These are phyloP conservation scores for Mucor mucedo DNA, from an alignment of 371 early-diverging fungal genomes.

Conservation along the genomic window DNA sequence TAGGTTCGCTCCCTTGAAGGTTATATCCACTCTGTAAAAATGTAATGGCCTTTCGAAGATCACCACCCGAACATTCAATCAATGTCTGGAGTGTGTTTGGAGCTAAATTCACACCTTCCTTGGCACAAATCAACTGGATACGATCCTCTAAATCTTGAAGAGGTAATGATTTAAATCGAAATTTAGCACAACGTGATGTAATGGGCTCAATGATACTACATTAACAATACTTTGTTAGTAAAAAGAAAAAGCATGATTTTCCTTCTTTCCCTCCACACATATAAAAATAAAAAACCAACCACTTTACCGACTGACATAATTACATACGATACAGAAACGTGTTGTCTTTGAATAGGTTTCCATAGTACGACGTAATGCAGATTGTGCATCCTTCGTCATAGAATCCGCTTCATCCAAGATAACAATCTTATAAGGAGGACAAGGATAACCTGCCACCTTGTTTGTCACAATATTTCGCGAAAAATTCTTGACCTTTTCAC, in stretches of 20 bases:
- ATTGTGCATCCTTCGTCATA: conserved; percentile 98
- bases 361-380: conserved; percentile 98
- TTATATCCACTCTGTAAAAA: conserved; percentile 86
- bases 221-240: too few species aligned
- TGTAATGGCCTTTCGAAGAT: conserved; percentile 93
- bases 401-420: conserved; percentile 99
- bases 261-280: conserved; percentile 34
- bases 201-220: conserved; percentile 94
- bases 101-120: conserved; percentile 68
- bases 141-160: conserved; percentile 56
- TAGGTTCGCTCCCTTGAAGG: conserved; percentile 53
- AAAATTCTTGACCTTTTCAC: conserved; percentile 98
- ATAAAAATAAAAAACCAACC: too few species aligned
- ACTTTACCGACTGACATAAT: conserved; percentile 87
- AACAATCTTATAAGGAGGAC: conserved; percentile 94
- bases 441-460: conserved; percentile 48
- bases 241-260: conserved; percentile 12
- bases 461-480: conserved; percentile 74
- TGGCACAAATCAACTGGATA: conserved; percentile 67
- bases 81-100: conserved; percentile 75
- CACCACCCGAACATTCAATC: conserved; percentile 83
- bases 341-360: conserved; percentile 96
- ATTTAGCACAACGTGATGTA: conserved; percentile 95
- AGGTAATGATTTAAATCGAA: conserved; percentile 89
- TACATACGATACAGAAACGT: conserved; percentile 98